Conservation (phyloP, 2,329 filamentous ascomycete genomes). For the Diplodia sapinea region DNA sequence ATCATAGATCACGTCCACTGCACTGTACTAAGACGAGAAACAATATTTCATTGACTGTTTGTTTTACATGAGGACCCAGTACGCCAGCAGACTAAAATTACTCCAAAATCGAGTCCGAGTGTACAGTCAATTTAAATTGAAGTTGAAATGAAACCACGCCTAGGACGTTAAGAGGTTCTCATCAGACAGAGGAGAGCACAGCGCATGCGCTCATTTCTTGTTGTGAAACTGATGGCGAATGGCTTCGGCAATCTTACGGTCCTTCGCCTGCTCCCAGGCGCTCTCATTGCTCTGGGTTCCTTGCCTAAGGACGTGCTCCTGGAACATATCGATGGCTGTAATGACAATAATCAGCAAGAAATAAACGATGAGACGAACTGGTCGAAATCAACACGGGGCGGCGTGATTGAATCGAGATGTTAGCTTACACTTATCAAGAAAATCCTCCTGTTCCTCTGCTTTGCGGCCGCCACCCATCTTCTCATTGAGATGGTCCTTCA, state of each 20-base stretch:
- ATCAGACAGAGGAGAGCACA: too few species aligned
- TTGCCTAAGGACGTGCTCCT: conserved; percentile 28
- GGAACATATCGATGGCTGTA: conserved; percentile 31
- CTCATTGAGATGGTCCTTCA: conserved; percentile 28
- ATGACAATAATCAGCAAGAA: conserved; percentile 24
- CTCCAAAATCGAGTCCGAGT: neutral
- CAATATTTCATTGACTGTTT: neutral
- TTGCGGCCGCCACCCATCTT: conserved; percentile 26
- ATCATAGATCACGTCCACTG: neutral
- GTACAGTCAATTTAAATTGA: neutral
- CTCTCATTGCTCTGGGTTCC: conserved; percentile 25
- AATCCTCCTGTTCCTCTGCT: conserved; percentile 29
- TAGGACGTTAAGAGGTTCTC: neutral
- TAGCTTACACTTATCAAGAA: conserved; percentile 31
- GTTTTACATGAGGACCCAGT: neutral
- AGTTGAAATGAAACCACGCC: neutral
- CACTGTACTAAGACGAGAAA: neutral
- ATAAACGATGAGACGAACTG: conserved; percentile 18
- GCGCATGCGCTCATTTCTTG: conserved; percentile 6
- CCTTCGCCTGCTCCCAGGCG: conserved; percentile 30
- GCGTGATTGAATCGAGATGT: neutral
- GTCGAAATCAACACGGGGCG: conserved; percentile 12
- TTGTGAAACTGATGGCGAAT: conserved; percentile 28
- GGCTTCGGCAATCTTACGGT: conserved; percentile 22
- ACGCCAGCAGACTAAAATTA: neutral